Percentiles rank a stretch among this genome's conserved stretches.
phyloP scores from a whole-genome alignment of 768 basidiomycete species.

The Dioszegia hungarica region DNA sequence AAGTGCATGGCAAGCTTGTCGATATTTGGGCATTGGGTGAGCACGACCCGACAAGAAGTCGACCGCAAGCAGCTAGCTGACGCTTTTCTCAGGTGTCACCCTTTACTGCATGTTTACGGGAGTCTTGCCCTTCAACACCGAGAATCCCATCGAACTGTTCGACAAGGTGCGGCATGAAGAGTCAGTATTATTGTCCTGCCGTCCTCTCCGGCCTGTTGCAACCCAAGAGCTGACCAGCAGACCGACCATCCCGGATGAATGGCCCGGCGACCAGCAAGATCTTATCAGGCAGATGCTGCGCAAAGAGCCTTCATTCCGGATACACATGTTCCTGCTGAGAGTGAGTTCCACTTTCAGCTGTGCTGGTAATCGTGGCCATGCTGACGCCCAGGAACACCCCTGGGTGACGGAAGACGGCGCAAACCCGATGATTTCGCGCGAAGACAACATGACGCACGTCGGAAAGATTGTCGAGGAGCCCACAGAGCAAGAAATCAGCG shows the following conservation, averaged over 20 bases:
- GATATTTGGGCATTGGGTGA: slow-evolving; percentile 48
- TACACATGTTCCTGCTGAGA: slow-evolving; percentile 35
- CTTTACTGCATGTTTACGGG: slow-evolving; percentile 49
- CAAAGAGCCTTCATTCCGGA: slow-evolving; percentile 38
- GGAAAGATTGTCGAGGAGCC: slow-evolving; percentile 48
- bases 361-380: background rate
- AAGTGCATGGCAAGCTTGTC: slow-evolving; percentile 44
- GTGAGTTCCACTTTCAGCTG: slow-evolving; percentile 15
- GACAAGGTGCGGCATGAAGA: slow-evolving; percentile 40
- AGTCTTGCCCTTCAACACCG: slow-evolving; percentile 42
- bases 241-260: slow-evolving; percentile 37
- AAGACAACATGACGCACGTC: slow-evolving; percentile 40
- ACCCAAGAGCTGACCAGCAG: slow-evolving; percentile 18
- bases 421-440: slow-evolving; percentile 40
- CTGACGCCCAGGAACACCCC: slow-evolving; percentile 31
- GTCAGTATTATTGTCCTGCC: no score
- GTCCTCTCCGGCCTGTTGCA: no score
- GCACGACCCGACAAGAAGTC: background rate
- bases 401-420: slow-evolving; percentile 43
- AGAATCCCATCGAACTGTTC: slow-evolving; percentile 45
- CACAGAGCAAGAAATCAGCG: slow-evolving; percentile 43
- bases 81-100: slow-evolving; percentile 44
- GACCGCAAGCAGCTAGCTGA: background rate
- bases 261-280: slow-evolving; percentile 37
- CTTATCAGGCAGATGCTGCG: slow-evolving; percentile 37